Evolutionary conservation across 2,329 filamentous ascomycete genomes (phyloP).

Genomic region (Pestalotiopsis sp.): DNA sequence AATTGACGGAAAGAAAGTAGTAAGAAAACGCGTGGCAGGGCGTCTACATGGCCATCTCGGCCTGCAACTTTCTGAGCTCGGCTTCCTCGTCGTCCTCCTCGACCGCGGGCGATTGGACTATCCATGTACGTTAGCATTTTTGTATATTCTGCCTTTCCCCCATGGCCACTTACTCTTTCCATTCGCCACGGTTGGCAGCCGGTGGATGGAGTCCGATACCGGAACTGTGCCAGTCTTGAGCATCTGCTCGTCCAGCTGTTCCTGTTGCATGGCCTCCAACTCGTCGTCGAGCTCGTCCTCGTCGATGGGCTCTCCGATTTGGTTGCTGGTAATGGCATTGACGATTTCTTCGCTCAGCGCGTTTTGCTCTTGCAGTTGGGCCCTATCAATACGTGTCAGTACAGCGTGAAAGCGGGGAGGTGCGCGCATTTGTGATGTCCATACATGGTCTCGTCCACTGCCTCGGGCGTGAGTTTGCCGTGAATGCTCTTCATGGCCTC

Average conservation of each 20-base stretch:
- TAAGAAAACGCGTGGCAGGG: conserved; percentile 5
- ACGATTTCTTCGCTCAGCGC: conserved; percentile 91
- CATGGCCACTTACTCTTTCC: conserved; percentile 69
- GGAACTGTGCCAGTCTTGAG: conserved; percentile 85
- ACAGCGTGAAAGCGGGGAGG: background rate
- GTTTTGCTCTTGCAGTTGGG: conserved; percentile 88
- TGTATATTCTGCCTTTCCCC: background rate
- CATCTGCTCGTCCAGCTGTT: conserved; percentile 92
- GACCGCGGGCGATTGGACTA: conserved; percentile 43
- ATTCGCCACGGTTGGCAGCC: conserved; percentile 74
- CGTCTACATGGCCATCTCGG: conserved; percentile 91
- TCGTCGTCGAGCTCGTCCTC: conserved; percentile 86
- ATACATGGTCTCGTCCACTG: conserved; percentile 94
- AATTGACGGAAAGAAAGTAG: conserved; percentile 14
- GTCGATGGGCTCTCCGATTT: conserved; percentile 71
- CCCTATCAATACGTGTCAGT: conserved; percentile 56
- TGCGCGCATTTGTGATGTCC: conserved; percentile 35
- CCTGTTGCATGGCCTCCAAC: conserved; percentile 84
- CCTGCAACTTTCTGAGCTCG: conserved; percentile 88
- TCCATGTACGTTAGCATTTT: background rate
- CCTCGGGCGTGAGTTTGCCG: conserved; percentile 85
- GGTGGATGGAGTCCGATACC: conserved; percentile 74
- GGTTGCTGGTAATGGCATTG: conserved; percentile 75
- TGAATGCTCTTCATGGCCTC: conserved; percentile 93
- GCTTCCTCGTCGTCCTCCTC: conserved; percentile 96